A percentile compares a stretch with the other conserved stretches of the same genome.
Conservation (phyloP, 192 early-diverging fungal genomes). For the Lunasporangiospora selenospora region DNA sequence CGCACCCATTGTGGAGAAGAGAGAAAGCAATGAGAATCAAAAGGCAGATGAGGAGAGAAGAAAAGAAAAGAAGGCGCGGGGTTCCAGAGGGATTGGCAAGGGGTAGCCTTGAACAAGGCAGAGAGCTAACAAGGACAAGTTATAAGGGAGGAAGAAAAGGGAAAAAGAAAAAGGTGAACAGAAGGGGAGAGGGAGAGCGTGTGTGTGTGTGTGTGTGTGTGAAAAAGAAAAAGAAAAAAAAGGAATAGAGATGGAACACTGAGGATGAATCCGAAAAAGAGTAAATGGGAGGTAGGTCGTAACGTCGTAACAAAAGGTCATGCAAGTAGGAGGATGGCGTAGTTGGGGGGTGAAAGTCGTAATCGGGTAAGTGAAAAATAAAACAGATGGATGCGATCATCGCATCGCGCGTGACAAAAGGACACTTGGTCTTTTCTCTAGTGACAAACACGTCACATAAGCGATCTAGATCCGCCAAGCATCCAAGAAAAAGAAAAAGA, state of each 20-base stretch:
- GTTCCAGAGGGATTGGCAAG: background rate
- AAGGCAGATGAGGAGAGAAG: background rate
- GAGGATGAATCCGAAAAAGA: background rate
- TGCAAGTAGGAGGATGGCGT: too few relatives aligned
- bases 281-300: background rate
- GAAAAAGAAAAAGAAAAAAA: background rate
- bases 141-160: background rate
- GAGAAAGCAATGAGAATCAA: background rate
- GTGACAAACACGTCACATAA: too few relatives aligned
- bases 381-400: too few relatives aligned
- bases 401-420: too few relatives aligned
- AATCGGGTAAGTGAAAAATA: too few relatives aligned
- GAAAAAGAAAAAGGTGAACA: background rate
- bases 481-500: too few relatives aligned
- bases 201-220: too few relatives aligned
- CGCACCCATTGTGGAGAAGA: conserved; percentile 22
- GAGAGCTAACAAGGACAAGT: background rate
- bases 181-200: background rate
- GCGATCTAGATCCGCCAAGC: too few relatives aligned
- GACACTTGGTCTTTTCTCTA: too few relatives aligned
- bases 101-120: conserved; percentile 33
- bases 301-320: background rate
- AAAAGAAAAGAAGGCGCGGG: conserved; percentile 1
- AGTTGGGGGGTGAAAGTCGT: too few relatives aligned
- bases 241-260: background rate